Base-by-base conservation (phyloP, 2,329 filamentous ascomycete species). In the Cladophialophora exuberans region DNA sequence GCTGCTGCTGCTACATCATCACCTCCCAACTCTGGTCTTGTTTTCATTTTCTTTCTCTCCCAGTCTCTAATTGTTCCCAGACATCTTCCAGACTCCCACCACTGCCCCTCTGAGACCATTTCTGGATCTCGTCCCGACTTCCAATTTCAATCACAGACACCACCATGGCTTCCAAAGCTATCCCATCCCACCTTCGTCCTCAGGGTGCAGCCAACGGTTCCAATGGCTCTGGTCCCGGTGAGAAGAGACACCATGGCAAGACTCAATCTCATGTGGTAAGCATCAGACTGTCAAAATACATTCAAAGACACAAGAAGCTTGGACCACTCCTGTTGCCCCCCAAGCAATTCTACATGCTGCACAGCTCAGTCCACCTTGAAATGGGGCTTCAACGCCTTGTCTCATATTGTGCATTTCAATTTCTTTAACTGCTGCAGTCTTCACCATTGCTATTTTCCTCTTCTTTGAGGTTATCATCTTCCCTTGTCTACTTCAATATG, bases 131-230 rank as follows among this genome's bases (percentile, higher is more conserved):
- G 28, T 38, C 39, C 20, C 36, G 33, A 4, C 9, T 41, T 20
- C n/a, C 30, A 13, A 39, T 10, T 25, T 5, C 9, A 9, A 23
- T 36, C 30, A 42, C 20, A 36, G 23, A 35, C 47, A 39, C 49
- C 65, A 77, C 65, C 67, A 93, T 93, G 88, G 85, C 88, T 62
- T 80, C 83, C 69, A 90, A 83, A 76, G 88, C 89, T 62, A 79
- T 97, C 66, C 90, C 92, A 62, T 81, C 88, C 38, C 93, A 95
- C 80, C 82, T 97, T 68, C 93, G 70, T 53, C 70, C 73, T 43
- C 66, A 90, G 82, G 81, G 85, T 60, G 74, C 76, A 56, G 62
- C 67, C 44, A 68, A 67, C 56, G 58, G 56, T 25, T 48, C 47
- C 41, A 60, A 56, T 20, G 62, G 61, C 15, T 45, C 60, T 20